These are phyloP conservation scores for Spergularia bocconei DNA, from an alignment of 148 eudicot genomes.

Conservation along the genomic window DNA sequence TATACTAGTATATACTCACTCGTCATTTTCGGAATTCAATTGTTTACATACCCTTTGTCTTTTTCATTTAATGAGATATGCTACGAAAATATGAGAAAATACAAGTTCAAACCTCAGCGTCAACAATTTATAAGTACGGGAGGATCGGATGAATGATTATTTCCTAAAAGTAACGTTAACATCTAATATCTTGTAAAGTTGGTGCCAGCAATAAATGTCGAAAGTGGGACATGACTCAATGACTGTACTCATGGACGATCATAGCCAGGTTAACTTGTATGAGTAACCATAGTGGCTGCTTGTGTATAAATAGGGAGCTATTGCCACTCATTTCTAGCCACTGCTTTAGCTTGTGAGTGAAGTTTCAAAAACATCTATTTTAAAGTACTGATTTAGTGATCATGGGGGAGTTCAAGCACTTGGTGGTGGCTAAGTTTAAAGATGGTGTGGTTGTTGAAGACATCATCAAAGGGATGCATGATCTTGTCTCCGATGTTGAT, in stretches of 20 bases:
- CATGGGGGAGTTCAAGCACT: conserved; percentile 73
- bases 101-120: too few relatives aligned
- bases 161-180: too few relatives aligned
- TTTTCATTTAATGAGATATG: too few relatives aligned
- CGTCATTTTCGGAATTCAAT: too few relatives aligned
- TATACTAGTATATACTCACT: too few relatives aligned
- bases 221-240: neutral
- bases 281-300: neutral
- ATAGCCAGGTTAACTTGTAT: conserved; percentile 1
- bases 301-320: neutral
- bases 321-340: conserved; percentile 8
- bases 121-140: too few relatives aligned
- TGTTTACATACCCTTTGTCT: too few relatives aligned
- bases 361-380: neutral
- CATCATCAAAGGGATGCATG: conserved; percentile 67
- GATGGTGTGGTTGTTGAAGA: conserved; percentile 69
- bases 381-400: conserved; percentile 5
- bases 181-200: neutral
- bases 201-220: conserved; percentile 14
- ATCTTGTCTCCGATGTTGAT: conserved; percentile 61
- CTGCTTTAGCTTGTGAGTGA: too few relatives aligned
- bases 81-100: too few relatives aligned
- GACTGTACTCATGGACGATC: conserved; percentile 1
- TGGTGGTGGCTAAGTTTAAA: conserved; percentile 91
- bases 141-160: too few relatives aligned